phyloP scores from a whole-genome alignment of 179 eudicot genomes.

The Dionaea muscipula region DNA sequence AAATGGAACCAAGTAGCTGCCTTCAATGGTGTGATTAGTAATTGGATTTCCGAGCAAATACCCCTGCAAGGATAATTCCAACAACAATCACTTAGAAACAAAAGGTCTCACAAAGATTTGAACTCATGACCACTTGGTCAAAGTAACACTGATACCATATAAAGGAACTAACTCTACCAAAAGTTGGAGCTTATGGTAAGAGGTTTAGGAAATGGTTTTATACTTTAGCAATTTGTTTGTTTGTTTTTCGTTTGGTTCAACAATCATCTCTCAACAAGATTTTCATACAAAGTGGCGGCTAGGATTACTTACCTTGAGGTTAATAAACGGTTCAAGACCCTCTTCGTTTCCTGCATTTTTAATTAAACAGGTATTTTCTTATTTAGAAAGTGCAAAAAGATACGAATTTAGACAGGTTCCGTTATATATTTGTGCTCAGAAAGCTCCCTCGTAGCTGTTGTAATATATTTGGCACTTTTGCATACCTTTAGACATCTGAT shows the following conservation, averaged over 20 bases:
- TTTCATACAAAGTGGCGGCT: neutral
- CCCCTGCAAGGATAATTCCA: conserved; percentile 13
- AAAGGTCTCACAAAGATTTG: no score
- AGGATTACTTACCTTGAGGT: conserved; percentile 23
- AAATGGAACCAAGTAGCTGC: conserved; percentile 12
- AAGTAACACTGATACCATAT: no score
- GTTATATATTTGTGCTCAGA: neutral
- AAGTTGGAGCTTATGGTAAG: no score
- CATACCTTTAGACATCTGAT: conserved; percentile 38
- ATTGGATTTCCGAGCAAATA: conserved; percentile 32
- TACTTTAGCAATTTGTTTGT: no score
- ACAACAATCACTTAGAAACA: neutral
- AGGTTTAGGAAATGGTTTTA: no score
- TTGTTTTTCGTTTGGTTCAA: no score
- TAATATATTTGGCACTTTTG: neutral
- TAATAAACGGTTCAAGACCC: conserved; percentile 20
- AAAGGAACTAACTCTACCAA: no score
- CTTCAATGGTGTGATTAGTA: conserved; percentile 2
- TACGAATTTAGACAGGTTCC: no score
- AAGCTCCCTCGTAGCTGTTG: no score
- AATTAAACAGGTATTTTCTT: neutral
- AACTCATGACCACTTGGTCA: no score
- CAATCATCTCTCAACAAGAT: neutral
- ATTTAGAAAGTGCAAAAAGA: neutral
- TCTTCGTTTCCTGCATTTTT: conserved; percentile 21